Base-by-base conservation (phyloP, 2,329 filamentous ascomycete genomes). In the Bipolaris gigantea region DNA sequence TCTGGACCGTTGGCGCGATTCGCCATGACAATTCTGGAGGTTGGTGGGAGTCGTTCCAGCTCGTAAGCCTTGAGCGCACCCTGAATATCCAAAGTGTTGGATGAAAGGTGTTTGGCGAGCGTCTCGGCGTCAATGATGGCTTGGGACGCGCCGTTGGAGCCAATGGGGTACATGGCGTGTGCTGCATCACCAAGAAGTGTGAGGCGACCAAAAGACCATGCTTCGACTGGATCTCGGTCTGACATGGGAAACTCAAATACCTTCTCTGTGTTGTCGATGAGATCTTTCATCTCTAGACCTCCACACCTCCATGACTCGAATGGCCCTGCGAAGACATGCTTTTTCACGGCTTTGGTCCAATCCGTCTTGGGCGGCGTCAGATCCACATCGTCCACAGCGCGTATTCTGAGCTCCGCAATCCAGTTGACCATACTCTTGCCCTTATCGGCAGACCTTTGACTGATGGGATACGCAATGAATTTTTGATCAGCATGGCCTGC, bases 211-310 rank as follows among this genome's bases (percentile, higher is more conserved):
- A 68, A 70, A 1, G 59, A 73, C 77, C 77, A 79, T 15, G 69
- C 65, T 13, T 72, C 69, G 1, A 78, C 70, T 0, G 77, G 73
- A 46, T 73, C 69, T n/a, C 76, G 71, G 54, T 79, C 77, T 50
- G 76, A 77, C 77, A 79, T 79, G 23, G 78, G 77, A 48, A 78
- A 79, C 57, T 79, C 77, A 45, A 73, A 78, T 0, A 79, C 74
- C 38, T 72, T 76, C 5, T 76, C 72, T 4, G 77, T 79, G 36
- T 64, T 67, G 25, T 72, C 68, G 48, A 80, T 77, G 53, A 79
- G 53, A 13, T 78, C 74, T 9, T 72, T 70, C 62, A 79, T 77
- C 34, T 70, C 68, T 39, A 79, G 59, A 10, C 75, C 77, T 3
- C 77, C 77, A 50, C 76, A 78, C 11, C 65, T 71, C 76, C 77